Evolutionary conservation across 2,329 filamentous ascomycete genomes (phyloP), one percentile per base, ranked within the genome.

Genomic region (Scleromitrula shiraiana): DNA sequence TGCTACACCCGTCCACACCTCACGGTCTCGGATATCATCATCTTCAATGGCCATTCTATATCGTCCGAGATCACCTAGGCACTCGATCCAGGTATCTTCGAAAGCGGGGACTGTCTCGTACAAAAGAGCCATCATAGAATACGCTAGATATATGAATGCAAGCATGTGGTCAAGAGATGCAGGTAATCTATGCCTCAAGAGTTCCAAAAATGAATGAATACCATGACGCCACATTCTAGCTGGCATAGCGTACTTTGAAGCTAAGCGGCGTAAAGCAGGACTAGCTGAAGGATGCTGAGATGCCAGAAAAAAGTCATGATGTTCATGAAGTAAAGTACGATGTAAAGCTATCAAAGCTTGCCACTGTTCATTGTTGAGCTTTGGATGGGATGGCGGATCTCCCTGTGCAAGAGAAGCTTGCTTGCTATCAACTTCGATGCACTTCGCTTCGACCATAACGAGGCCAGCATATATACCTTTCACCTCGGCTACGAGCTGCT

Each of bases 11-110:
- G 85, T 86, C 91, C 91, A 97, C 0, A 81, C 78, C 41, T 95
- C 87, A 1, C 59, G 72, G 47, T 91, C 85, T 2, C 76, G 68
- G 17, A 85, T 73, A 53, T 93, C 83, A 22, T 85, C 79, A 33
- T 95, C 85, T 63, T 96, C 90, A 37, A 96, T 89, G 0, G 89
- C 88, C 89, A 96, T 96, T 52, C 75, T 64, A 37, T 94, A 96
- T 17, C 90, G 73, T 0, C 83, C 85, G 0, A 97, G 67, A 60
- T 97, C 90, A 0, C 91, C 91, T 0, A 97, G 69, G 45, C 90
- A 96, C 56, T 96, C 91, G 63, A 54, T 62, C 91, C 91, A 97
- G 0, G 87, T 95, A 49, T 93, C 85, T 44, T 85, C 78, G 55
- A 95, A 96, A 0, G 77, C 74, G 0, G 85, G 82, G 0, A 95